These are phyloP conservation scores for Pleurotus salmoneostramineus DNA, from an alignment of 768 basidiomycete species.

Conservation along the genomic window DNA sequence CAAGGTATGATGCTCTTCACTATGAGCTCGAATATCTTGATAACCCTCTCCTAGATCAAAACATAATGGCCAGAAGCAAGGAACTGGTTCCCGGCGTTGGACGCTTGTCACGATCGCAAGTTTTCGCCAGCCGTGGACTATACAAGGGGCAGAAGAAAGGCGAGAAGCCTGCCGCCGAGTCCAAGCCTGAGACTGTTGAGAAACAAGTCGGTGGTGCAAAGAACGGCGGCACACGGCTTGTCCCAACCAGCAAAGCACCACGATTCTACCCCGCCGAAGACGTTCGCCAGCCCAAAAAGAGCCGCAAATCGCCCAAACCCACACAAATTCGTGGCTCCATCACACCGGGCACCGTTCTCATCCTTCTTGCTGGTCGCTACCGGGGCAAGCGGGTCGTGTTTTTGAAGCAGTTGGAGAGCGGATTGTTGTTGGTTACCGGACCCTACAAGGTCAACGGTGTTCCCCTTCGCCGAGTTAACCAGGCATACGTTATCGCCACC, in stretches of 20 bases:
- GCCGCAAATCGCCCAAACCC: constrained; percentile 81
- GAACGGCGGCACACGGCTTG: constrained; percentile 85
- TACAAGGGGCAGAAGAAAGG: constrained; percentile 85
- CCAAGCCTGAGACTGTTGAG: constrained; percentile 63
- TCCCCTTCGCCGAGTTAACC: constrained; percentile 95
- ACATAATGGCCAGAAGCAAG: constrained; percentile 76
- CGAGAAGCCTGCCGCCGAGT: constrained; percentile 56
- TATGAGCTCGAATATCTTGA: neutral
- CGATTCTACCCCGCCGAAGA: constrained; percentile 97
- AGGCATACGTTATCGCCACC: constrained; percentile 98
- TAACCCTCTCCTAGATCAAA: constrained; percentile 13
- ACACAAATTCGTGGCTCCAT: constrained; percentile 81
- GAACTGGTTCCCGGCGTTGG: constrained; percentile 81
- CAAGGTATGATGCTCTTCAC: constrained; percentile 32
- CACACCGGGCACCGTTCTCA: constrained; percentile 91
- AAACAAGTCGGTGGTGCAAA: constrained; percentile 85
- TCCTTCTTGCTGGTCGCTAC: constrained; percentile 97
- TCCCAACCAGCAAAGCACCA: constrained; percentile 82
- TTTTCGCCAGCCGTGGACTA: constrained; percentile 75
- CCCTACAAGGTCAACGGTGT: constrained; percentile 99
- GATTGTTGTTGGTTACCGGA: constrained; percentile 92
- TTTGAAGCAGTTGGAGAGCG: constrained; percentile 92
- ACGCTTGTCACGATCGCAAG: constrained; percentile 79
- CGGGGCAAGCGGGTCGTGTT: constrained; percentile 97
- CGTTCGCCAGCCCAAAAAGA: constrained; percentile 86